Conservation (phyloP, 106 monocot species). For the Allium cepa region DNA sequence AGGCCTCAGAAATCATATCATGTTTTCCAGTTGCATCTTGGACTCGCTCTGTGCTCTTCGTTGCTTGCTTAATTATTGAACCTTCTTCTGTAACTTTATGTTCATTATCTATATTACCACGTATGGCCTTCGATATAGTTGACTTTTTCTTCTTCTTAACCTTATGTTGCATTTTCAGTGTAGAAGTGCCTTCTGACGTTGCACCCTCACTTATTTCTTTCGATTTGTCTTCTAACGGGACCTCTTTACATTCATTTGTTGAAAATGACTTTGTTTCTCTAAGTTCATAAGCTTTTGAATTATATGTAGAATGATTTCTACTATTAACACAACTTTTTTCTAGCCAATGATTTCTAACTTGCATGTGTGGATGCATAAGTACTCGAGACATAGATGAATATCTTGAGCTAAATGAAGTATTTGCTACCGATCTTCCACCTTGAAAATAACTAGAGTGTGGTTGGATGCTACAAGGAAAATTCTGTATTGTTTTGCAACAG, state of each 20-base stretch:
- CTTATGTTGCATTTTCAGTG: conserved; percentile 8
- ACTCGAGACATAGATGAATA: neutral
- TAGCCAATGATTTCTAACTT: conserved; percentile 4
- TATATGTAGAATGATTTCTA: conserved; percentile 7
- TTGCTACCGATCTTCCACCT: conserved; percentile 11
- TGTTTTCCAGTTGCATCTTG: conserved; percentile 1
- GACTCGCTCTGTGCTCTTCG: conserved; percentile 3
- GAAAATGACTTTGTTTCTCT: conserved; percentile 20
- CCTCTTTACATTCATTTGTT: conserved; percentile 11
- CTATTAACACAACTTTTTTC: neutral
- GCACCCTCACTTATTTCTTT: conserved; percentile 15
- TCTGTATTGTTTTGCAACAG: conserved; percentile 24
- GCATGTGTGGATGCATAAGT: conserved; percentile 10
- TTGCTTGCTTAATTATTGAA: conserved; percentile 6
- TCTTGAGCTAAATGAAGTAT: conserved; percentile 3
- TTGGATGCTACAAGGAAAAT: conserved; percentile 14
- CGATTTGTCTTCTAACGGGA: conserved; percentile 10
- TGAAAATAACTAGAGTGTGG: conserved; percentile 10
- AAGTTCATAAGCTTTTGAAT: conserved; percentile 16
- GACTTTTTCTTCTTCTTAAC: conserved; percentile 29
- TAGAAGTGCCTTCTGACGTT: neutral
- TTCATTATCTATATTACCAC: conserved; percentile 15
- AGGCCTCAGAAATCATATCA: conserved; percentile 2
- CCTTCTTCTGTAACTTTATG: neutral
- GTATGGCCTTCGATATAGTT: conserved; percentile 13